These are phyloP conservation scores for Roridomyces roridus DNA, from an alignment of 768 basidiomycete species.

Conservation along the genomic window DNA sequence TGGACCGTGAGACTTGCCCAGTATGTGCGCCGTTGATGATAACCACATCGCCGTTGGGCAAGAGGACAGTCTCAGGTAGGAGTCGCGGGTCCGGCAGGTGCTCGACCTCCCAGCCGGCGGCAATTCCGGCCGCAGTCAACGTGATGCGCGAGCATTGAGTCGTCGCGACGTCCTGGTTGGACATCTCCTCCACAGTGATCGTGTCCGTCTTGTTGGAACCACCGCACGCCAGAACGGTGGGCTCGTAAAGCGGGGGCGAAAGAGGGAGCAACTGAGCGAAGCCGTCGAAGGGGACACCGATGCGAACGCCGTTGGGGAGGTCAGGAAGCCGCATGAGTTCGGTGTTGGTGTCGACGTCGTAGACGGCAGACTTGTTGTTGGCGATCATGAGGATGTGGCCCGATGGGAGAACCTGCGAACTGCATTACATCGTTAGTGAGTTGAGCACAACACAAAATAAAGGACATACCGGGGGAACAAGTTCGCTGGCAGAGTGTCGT, in stretches of 20 bases:
- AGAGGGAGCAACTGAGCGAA: constrained; percentile 59
- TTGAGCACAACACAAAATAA: background rate
- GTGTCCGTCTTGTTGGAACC: constrained; percentile 55
- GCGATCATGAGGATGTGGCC: constrained; percentile 59
- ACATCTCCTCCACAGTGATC: constrained; percentile 47
- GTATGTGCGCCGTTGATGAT: constrained; percentile 46
- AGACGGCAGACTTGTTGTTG: constrained; percentile 49
- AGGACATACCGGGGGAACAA: constrained; percentile 21
- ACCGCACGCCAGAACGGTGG: constrained; percentile 60
- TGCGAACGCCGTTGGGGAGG: constrained; percentile 60
- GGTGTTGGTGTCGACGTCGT: constrained; percentile 35
- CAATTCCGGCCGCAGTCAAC: constrained; percentile 52
- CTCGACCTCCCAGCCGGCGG: constrained; percentile 60
- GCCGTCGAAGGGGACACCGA: constrained; percentile 65
- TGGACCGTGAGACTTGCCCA: no score
- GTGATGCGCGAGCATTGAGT: constrained; percentile 57
- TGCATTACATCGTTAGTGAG: no score
- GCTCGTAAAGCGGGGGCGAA: constrained; percentile 46
- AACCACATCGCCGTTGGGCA: constrained; percentile 59
- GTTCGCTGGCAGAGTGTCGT: constrained; percentile 12
- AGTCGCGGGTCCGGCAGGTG: constrained; percentile 58
- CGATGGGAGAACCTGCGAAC: constrained; percentile 50
- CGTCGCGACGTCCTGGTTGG: constrained; percentile 57
- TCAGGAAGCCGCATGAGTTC: constrained; percentile 51
- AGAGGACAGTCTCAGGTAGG: constrained; percentile 64